Conservation (phyloP, 768 basidiomycete genomes). For the Lactarius quietus region DNA sequence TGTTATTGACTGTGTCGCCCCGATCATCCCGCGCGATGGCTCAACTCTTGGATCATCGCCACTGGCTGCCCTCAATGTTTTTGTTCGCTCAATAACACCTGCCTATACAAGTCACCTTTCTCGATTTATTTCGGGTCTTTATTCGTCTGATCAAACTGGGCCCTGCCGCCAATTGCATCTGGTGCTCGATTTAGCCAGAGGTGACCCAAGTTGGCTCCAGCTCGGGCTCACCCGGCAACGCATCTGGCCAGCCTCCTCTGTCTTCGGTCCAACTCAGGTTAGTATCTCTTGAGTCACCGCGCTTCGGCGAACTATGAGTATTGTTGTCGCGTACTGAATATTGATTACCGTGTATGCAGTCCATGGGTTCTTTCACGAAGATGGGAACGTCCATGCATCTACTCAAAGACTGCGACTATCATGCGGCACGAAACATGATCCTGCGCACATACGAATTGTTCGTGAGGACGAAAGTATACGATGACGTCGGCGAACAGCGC, state of each 20-base stretch:
- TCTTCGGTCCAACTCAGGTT: conserved; percentile 23
- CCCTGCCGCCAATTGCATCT: conserved; percentile 14
- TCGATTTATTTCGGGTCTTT: conserved; percentile 16
- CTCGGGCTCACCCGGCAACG: conserved; percentile 8
- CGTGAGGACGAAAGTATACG: conserved; percentile 13
- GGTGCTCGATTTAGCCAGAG: conserved; percentile 11
- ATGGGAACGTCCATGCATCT: neutral
- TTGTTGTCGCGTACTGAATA: conserved; percentile 21
- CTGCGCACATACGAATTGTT: conserved; percentile 23
- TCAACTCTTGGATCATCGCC: neutral
- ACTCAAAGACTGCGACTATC: conserved; percentile 5
- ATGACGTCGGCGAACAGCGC: neutral
- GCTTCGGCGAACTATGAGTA: neutral
- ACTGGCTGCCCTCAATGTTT: conserved; percentile 5
- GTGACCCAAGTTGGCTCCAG: conserved; percentile 9
- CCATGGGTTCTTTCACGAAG: conserved; percentile 27
- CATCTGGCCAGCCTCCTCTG: conserved; percentile 12
- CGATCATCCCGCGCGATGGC: conserved; percentile 12
- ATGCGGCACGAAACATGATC: conserved; percentile 2
- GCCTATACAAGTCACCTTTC: conserved; percentile 13
- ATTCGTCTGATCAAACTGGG: conserved; percentile 12
- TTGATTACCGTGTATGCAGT: conserved; percentile 15
- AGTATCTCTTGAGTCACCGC: conserved; percentile 16
- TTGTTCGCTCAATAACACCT: conserved; percentile 18
- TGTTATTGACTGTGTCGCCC: conserved; percentile 9